phyloP scores from a whole-genome alignment of 192 early-diverging fungal species.

The Linderina pennispora region DNA sequence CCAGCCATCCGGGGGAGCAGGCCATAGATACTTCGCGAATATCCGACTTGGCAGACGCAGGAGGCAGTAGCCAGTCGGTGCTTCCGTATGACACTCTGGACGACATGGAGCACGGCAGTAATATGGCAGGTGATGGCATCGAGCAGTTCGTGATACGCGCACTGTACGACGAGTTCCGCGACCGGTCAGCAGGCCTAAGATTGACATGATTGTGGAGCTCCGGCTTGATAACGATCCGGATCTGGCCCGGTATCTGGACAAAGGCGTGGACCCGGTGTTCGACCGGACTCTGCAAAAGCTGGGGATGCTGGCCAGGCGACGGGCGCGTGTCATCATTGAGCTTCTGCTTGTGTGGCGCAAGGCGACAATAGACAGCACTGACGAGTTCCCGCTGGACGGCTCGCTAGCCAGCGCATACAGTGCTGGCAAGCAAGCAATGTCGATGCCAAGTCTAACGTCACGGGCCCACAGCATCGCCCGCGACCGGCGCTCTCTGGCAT shows the following conservation, averaged over 20 bases:
- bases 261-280: conserved; percentile 68
- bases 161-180: conserved; percentile 42
- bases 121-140: too few relatives aligned
- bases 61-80: too few relatives aligned
- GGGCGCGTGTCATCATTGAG: conserved; percentile 82
- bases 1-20: too few relatives aligned
- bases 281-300: conserved; percentile 76
- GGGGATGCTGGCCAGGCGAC: conserved; percentile 73
- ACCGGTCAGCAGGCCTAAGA: conserved; percentile 29
- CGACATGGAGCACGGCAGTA: too few relatives aligned
- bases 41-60: too few relatives aligned
- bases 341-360: conserved; percentile 73
- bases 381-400: conserved; percentile 23
- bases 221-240: conserved; percentile 58
- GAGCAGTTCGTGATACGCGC: conserved; percentile 42
- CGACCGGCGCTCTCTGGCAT: conserved; percentile 52
- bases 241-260: conserved; percentile 52
- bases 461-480: conserved; percentile 35
- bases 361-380: conserved; percentile 48
- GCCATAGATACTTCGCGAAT: too few relatives aligned
- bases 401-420: not conserved
- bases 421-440: conserved; percentile 1
- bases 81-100: too few relatives aligned
- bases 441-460: too few relatives aligned
- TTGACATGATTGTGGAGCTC: conserved; percentile 32